Percentiles rank a stretch among this genome's conserved stretches.
These are phyloP conservation scores for Ganoderma resinaceum DNA, from an alignment of 1,284 basidiomycete genomes.

Conservation along the genomic window DNA sequence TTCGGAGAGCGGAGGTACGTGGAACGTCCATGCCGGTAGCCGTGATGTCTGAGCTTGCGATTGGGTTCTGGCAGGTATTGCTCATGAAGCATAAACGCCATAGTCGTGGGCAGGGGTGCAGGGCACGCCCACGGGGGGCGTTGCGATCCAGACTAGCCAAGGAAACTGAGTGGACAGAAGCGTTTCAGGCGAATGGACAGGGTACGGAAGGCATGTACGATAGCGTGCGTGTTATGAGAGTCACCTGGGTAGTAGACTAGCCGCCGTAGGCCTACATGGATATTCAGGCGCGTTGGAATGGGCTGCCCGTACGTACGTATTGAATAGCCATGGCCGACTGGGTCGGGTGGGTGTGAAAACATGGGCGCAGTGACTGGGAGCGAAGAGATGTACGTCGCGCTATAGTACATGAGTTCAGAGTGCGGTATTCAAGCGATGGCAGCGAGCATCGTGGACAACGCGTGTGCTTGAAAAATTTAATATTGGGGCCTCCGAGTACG, in stretches of 20 bases:
- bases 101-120: background rate
- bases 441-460: background rate
- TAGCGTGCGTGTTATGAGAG: background rate
- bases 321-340: background rate
- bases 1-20: constrained; percentile 86
- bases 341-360: background rate
- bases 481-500: background rate
- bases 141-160: background rate
- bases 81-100: constrained; percentile 11
- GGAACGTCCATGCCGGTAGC: background rate
- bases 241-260: background rate
- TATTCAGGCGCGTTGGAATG: background rate
- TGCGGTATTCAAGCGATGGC: background rate
- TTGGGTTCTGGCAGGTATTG: constrained; percentile 25
- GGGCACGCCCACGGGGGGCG: background rate
- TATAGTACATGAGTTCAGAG: background rate
- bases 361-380: background rate
- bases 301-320: background rate
- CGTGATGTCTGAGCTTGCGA: background rate
- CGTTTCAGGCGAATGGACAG: background rate
- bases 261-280: background rate
- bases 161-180: constrained; percentile 2
- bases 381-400: background rate
- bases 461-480: background rate
- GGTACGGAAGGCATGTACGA: constrained; percentile 14